A percentile compares a stretch with the other conserved stretches of the same genome.
phyloP scores from a whole-genome alignment of 202 grass and related monocot genomes.

The Schoenoplectus tabernaemontani region DNA sequence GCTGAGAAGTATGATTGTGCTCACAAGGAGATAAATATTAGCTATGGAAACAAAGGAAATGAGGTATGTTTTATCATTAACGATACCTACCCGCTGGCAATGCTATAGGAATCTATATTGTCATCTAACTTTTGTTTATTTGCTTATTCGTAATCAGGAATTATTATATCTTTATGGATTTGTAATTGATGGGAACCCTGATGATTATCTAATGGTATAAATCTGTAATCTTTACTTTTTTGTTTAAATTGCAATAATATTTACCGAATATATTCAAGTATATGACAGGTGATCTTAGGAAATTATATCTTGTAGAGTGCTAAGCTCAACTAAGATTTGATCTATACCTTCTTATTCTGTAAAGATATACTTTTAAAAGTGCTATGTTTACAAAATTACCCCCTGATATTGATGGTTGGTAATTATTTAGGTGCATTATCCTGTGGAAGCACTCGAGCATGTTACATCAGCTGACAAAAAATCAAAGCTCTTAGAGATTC shows the following conservation, averaged over 20 bases:
- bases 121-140: conserved; percentile 5
- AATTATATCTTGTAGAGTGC: background rate
- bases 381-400: background rate
- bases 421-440: conserved; percentile 73
- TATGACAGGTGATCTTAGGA: background rate
- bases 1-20: conserved; percentile 41
- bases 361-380: background rate
- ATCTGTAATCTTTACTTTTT: background rate
- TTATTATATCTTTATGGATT: conserved; percentile 92
- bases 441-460: conserved; percentile 63
- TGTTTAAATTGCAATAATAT: background rate
- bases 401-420: background rate
- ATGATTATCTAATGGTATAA: conserved; percentile 52
- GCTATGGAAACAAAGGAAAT: conserved; percentile 97
- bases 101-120: background rate
- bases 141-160: conserved; percentile 49
- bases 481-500: conserved; percentile 63
- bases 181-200: conserved; percentile 76
- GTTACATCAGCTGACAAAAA: conserved; percentile 48
- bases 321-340: background rate
- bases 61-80: conserved; percentile 50
- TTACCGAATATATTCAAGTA: background rate
- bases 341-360: background rate
- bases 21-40: conserved; percentile 83
- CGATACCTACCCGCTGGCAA: background rate